Evolutionary conservation across 116 monocot species (phyloP), one percentile per base, ranked within the genome.

Genomic region (Dioscorea cayenensis): DNA sequence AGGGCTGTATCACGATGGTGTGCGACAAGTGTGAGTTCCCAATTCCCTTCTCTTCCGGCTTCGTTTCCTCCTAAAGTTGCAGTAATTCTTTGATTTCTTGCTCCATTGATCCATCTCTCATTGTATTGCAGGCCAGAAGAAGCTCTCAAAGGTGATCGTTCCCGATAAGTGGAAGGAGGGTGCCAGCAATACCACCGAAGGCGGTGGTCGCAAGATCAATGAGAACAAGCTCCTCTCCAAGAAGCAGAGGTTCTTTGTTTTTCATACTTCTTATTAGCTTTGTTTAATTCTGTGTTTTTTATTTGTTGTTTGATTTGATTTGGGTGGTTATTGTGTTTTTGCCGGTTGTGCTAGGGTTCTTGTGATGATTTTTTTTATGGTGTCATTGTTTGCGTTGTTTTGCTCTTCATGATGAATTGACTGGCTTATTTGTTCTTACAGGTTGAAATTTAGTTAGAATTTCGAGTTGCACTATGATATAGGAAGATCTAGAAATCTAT

Each of bases 131-230:
- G 97, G 97, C 80, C 90, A 97, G 93, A 97, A 97, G 86, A 97
- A 97, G 75, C 78, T 97, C 21, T 72, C 82, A 71, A 97, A 97
- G 83, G 97, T 97, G 77, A 97, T 97, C 84, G 97, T 97, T 19
- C 97, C 97, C 20, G 97, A 97, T 74, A 97, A 97, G 81, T 97
- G 97, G 97, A 97, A 97, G 84, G 97, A 90, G 73, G 97, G 97
- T 13, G 97, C 97, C 20, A 97, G 93, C 88, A 97, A 97, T 77
- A 92, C 90, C 49, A 90, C 82, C 52, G 97, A 97, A 66, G 72
- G 88, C 68, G 97, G 97, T 48, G 97, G 97, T 17, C 90, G 97
- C 32, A 97, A 93, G 78, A 93, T 97, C 71, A 97, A 97, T 81
- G 97, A 97, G 85, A 97, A 97, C 80, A 97, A 97, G 66, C 92